A percentile compares a stretch with the other conserved stretches of the same genome.
phyloP scores from a whole-genome alignment of 148 eudicot species.

The Vaccinium corymbosum region DNA sequence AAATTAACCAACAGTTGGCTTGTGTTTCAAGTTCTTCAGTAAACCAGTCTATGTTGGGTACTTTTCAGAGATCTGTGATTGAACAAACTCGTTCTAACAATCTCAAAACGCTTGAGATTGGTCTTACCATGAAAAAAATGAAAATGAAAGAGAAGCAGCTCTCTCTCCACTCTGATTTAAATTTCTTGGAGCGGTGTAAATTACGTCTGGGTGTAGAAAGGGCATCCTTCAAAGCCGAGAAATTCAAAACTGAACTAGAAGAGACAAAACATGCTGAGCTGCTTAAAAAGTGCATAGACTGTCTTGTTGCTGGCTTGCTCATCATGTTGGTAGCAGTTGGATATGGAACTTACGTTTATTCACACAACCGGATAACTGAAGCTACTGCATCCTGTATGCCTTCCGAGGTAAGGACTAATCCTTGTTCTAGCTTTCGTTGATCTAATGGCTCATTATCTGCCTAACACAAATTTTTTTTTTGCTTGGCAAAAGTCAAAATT shows the following conservation, averaged over 20 bases:
- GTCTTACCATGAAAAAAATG: constrained; percentile 61
- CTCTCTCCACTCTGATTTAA: constrained; percentile 51
- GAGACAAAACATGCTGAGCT: constrained; percentile 72
- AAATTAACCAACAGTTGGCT: constrained; percentile 36
- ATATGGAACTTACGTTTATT: constrained; percentile 71
- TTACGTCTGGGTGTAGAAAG: constrained; percentile 70
- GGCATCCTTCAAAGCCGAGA: constrained; percentile 73
- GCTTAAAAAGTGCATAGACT: constrained; percentile 65
- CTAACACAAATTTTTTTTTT: too few species aligned
- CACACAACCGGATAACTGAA: constrained; percentile 62
- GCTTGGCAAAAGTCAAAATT: too few species aligned
- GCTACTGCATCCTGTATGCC: constrained; percentile 71
- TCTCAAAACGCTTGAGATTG: constrained; percentile 67
- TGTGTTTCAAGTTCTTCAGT: constrained; percentile 27
- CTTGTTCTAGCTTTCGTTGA: not conserved
- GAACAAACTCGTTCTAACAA: constrained; percentile 84
- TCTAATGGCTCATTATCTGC: not conserved
- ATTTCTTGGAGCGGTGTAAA: constrained; percentile 69
- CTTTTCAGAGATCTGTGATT: constrained; percentile 59
- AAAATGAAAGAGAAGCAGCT: constrained; percentile 67
- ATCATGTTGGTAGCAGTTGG: constrained; percentile 60
- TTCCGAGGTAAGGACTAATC: constrained; percentile 40
- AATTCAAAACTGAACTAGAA: constrained; percentile 65
- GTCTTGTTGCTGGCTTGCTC: constrained; percentile 72
- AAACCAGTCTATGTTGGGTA: constrained; percentile 34